Evolutionary conservation across 345 rosid species (phyloP).

Genomic region (Physaria fendleri): DNA sequence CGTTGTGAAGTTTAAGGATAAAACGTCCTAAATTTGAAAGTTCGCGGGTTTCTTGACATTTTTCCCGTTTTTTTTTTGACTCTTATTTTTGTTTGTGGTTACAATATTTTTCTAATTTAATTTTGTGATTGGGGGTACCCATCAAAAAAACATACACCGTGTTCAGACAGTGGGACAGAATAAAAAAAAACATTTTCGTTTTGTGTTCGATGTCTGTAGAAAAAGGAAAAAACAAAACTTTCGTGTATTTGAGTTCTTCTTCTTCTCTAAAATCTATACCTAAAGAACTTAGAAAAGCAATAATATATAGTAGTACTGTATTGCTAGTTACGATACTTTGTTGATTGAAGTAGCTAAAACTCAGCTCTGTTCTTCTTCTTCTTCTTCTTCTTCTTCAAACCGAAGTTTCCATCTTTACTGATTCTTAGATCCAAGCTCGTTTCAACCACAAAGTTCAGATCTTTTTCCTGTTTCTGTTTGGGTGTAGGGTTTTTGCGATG

Average conservation of each 20-base stretch:
- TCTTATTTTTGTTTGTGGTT: neutral
- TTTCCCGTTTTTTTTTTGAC: slow-evolving; percentile 13
- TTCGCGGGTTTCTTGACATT: no score
- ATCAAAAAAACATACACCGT: slow-evolving; percentile 15
- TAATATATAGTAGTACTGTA: neutral
- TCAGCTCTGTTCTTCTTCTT: slow-evolving; percentile 13
- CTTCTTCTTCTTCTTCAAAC: slow-evolving; percentile 3
- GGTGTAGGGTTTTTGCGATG: slow-evolving; percentile 3
- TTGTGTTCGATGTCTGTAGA: slow-evolving; percentile 16
- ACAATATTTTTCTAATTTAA: neutral
- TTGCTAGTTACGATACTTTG: neutral
- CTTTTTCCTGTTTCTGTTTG: neutral
- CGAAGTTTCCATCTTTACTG: slow-evolving; percentile 6
- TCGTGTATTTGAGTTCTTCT: slow-evolving; percentile 7
- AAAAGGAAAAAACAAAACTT: neutral
- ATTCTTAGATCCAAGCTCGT: slow-evolving; percentile 19
- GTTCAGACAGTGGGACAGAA: slow-evolving; percentile 28
- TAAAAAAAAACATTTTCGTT: slow-evolving; percentile 14
- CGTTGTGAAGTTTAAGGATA: no score
- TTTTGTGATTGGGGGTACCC: slow-evolving; percentile 4
- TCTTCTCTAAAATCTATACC: slow-evolving; percentile 6
- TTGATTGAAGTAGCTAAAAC: neutral
- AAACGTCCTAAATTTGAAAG: no score
- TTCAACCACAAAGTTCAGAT: neutral
- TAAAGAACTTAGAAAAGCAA: neutral